Evolutionary conservation across 208 protist species (phyloP).

Genomic region (Leishmania amazonensis): DNA sequence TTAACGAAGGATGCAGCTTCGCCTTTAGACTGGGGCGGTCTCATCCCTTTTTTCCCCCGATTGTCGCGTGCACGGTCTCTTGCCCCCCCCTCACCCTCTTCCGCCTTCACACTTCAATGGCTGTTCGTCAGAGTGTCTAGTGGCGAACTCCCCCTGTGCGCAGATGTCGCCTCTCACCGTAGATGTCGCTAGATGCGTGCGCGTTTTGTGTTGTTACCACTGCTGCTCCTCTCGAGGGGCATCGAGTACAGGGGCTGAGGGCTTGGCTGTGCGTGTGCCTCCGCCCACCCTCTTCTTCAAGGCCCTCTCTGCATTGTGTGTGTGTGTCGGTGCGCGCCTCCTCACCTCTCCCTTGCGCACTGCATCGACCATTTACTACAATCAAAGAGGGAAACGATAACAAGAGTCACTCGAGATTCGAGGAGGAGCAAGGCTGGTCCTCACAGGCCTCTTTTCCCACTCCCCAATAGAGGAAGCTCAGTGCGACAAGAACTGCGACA

Average conservation of each 20-base stretch:
- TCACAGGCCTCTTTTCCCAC: not conserved
- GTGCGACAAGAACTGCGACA: not conserved
- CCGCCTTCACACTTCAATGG: not conserved
- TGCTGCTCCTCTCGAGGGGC: not conserved
- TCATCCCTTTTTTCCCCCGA: not conserved
- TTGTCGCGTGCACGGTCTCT: not conserved
- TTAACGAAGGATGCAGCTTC: not conserved
- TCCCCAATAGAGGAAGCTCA: not conserved
- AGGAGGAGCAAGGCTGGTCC: too few species aligned
- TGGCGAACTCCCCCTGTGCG: not conserved
- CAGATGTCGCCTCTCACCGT: not conserved
- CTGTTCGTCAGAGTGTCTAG: not conserved
- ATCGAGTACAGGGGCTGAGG: not conserved
- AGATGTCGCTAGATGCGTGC: not conserved
- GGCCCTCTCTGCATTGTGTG: not conserved
- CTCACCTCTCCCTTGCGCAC: not conserved
- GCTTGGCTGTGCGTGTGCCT: not conserved
- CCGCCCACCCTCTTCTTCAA: not conserved
- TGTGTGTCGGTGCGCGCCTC: not conserved
- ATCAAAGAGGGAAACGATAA: not conserved
- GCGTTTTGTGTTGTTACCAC: not conserved
- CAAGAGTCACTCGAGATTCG: not conserved
- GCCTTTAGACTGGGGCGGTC: not conserved
- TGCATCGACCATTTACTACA: not conserved
- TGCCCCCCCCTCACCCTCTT: not conserved